These are phyloP conservation scores for Chrysopogon serrulatus DNA, from an alignment of 176 grass and related monocot genomes.

Conservation along the genomic window DNA sequence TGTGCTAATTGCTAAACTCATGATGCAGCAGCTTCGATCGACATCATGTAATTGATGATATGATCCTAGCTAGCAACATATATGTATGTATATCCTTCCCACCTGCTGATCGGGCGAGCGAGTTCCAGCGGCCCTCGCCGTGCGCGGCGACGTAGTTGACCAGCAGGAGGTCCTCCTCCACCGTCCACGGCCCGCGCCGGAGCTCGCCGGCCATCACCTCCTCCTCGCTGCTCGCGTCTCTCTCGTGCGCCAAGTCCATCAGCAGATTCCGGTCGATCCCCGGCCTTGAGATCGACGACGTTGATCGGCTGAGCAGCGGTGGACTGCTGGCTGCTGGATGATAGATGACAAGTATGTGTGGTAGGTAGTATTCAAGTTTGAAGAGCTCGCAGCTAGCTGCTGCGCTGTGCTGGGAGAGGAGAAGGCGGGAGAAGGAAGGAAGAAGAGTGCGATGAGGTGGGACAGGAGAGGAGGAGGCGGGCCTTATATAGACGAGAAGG, in stretches of 20 bases:
- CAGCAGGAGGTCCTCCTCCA: constrained; percentile 85
- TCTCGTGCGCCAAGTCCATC: constrained; percentile 58
- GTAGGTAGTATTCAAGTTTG: neutral
- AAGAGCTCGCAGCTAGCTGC: neutral
- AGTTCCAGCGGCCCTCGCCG: constrained; percentile 97
- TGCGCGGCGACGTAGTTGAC: constrained; percentile 78
- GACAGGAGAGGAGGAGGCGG: constrained; percentile 43
- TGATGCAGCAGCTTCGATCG: neutral
- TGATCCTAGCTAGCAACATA: neutral
- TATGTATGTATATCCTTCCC: neutral
- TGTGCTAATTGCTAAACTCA: too few species aligned
- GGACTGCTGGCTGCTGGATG: neutral
- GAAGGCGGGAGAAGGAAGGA: constrained; percentile 25
- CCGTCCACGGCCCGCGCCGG: constrained; percentile 85
- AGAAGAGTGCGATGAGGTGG: constrained; percentile 43
- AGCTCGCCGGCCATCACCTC: constrained; percentile 62
- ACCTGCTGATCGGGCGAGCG: constrained; percentile 92
- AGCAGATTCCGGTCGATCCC: neutral
- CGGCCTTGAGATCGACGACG: neutral
- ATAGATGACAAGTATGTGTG: neutral
- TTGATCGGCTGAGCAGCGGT: neutral
- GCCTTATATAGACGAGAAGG: constrained; percentile 51
- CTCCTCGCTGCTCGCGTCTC: constrained; percentile 50
- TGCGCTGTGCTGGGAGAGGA: constrained; percentile 4
- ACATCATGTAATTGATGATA: neutral